Percentiles rank a stretch among this genome's conserved stretches.
Conservation (phyloP, 2,329 filamentous ascomycete genomes). For the Byssothecium circinans region DNA sequence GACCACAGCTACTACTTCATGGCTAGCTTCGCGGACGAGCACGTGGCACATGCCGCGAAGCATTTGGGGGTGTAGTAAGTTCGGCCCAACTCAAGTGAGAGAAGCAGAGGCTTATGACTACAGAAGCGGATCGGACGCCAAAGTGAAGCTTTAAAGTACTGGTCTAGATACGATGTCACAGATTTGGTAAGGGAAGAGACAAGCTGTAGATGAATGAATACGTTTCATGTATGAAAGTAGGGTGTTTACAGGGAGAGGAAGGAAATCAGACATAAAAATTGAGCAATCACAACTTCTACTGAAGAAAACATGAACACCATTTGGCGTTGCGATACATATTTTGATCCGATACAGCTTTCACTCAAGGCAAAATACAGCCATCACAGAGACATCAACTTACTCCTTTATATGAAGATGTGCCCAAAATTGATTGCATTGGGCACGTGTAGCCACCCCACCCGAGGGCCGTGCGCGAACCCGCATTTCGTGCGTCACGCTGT, state of each 20-base stretch:
- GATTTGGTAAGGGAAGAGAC: background rate
- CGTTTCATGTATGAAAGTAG: background rate
- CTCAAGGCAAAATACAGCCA: too few species aligned
- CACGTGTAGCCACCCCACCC: slow-evolving; percentile 17
- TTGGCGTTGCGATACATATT: too few species aligned
- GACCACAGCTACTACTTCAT: slow-evolving; percentile 99
- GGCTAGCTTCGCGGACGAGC: slow-evolving; percentile 84
- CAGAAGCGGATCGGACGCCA: slow-evolving; percentile 35
- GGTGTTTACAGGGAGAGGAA: background rate
- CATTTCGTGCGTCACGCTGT: slow-evolving; percentile 15
- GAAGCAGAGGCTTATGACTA: slow-evolving; percentile 25
- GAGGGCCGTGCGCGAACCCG: background rate
- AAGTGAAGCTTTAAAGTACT: slow-evolving; percentile 28
- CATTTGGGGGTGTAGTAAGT: slow-evolving; percentile 64
- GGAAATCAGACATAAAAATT: background rate
- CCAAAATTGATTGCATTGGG: background rate
- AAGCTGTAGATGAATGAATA: too few species aligned
- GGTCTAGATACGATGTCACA: background rate
- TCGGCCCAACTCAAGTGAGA: background rate
- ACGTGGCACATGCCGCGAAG: slow-evolving; percentile 89
- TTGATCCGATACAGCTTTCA: background rate
- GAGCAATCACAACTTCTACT: background rate
- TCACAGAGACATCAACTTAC: too few species aligned
- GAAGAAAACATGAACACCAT: background rate
- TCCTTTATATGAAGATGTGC: background rate